phyloP scores from a whole-genome alignment of 225 moss, liverwort and hornwort genomes.

The Bryum argenteum region DNA sequence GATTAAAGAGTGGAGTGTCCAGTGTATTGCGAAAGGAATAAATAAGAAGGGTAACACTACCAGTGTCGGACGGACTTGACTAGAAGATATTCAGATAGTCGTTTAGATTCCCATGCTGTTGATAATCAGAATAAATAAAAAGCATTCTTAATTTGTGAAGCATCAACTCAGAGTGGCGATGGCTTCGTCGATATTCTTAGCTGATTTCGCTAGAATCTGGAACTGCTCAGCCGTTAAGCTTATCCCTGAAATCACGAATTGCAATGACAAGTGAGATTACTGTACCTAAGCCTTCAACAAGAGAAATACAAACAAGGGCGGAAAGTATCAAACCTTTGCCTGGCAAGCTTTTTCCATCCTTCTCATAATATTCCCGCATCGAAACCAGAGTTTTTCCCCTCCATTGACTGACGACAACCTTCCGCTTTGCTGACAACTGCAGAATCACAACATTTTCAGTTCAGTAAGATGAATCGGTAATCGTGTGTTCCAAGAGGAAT shows the following conservation, averaged over 20 bases:
- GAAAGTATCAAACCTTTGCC: slow-evolving; percentile 52
- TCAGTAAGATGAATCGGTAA: not conserved
- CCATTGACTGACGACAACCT: slow-evolving; percentile 59
- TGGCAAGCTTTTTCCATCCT: slow-evolving; percentile 71
- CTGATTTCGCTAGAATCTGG: slow-evolving; percentile 51
- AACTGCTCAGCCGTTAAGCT: slow-evolving; percentile 77
- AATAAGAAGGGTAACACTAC: not conserved
- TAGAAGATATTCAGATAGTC: not conserved
- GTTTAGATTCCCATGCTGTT: slow-evolving; percentile 1
- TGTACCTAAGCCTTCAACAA: not conserved
- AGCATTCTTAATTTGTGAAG: slow-evolving; percentile 14
- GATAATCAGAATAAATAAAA: not conserved
- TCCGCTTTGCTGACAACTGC: slow-evolving; percentile 70
- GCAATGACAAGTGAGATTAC: slow-evolving; percentile 18
- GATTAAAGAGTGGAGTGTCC: not conserved
- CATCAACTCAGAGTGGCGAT: slow-evolving; percentile 39
- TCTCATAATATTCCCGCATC: slow-evolving; percentile 80
- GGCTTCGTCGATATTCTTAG: slow-evolving; percentile 53
- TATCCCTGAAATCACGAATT: slow-evolving; percentile 56
- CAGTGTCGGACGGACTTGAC: not conserved
- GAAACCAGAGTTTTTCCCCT: slow-evolving; percentile 62
- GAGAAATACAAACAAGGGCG: slow-evolving; percentile 14
- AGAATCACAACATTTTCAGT: slow-evolving; percentile 28
- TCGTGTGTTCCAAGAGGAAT: not conserved
- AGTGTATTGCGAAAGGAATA: not conserved